Conservation (phyloP, 495 filamentous ascomycete species). For the Cudoniella acicularis region DNA sequence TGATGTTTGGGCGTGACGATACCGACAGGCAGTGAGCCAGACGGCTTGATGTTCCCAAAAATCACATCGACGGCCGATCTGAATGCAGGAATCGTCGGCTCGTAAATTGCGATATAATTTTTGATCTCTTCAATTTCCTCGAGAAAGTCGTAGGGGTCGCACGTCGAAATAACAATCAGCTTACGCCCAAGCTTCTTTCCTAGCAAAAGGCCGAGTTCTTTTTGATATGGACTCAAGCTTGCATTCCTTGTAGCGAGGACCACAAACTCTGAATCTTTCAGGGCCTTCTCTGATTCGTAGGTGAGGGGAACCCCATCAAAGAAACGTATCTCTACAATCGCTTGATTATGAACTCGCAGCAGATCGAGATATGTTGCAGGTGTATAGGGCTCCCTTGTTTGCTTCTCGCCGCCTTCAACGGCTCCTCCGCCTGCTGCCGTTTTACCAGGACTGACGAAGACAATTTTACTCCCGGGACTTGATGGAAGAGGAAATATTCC, state of each 20-base stretch:
- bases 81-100: slow-evolving; percentile 46
- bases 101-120: slow-evolving; percentile 46
- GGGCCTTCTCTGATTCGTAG: slow-evolving; percentile 25
- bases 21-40: slow-evolving; percentile 38
- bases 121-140: slow-evolving; percentile 33
- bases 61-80: slow-evolving; percentile 38
- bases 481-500: slow-evolving; percentile 34
- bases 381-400: slow-evolving; percentile 33
- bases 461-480: slow-evolving; percentile 25
- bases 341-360: slow-evolving; percentile 24
- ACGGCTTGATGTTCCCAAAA: slow-evolving; percentile 33
- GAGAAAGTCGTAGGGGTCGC: slow-evolving; percentile 48
- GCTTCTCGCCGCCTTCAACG: slow-evolving; percentile 42
- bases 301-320: slow-evolving; percentile 30
- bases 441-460: slow-evolving; percentile 44
- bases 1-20: slow-evolving; percentile 4
- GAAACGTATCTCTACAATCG: slow-evolving; percentile 33
- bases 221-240: slow-evolving; percentile 38
- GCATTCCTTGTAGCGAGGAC: slow-evolving; percentile 44
- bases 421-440: slow-evolving; percentile 38
- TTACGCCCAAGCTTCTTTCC: slow-evolving; percentile 27
- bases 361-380: slow-evolving; percentile 34
- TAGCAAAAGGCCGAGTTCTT: slow-evolving; percentile 32
- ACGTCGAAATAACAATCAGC: slow-evolving; percentile 40
- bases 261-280: slow-evolving; percentile 38